Base-by-base conservation (phyloP, 2,329 filamentous ascomycete genomes). In the Verticillium isaacii region DNA sequence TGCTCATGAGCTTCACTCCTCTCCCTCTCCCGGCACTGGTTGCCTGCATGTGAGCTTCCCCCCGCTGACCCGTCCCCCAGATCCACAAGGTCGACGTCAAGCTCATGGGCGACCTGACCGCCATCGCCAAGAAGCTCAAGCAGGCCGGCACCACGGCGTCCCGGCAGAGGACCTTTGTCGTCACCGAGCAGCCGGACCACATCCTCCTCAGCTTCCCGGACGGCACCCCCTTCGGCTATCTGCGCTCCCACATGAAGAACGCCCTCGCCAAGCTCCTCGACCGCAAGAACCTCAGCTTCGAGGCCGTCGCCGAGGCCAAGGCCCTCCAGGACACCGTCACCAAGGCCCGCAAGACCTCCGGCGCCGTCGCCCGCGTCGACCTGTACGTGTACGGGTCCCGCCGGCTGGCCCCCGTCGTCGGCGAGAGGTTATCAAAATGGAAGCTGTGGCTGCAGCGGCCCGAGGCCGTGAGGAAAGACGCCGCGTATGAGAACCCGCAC, bases 341-440 rank as follows among this genome's bases (percentile, higher is more conserved):
- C 17, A 65, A 65, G 6, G 66, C 67, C 1, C 67, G 63, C 11
- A 73, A 72, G 61, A 52, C 70, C 0, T 55, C 62, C 3, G 71
- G 75, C 1, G 71, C 73, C 2, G 66, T 71, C 32, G 68, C 71
- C 17, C 65, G 67, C 41, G 65, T 77, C 1, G 69, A 76, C 59
- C 73, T 78, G 58, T 75, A 77, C 54, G 61, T 78, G 1, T 78
- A 77, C 61, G 76, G 76, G 0, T 71, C 70, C 0, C 60, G 60
- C 1, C n/a, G 41, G 3, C 19, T 60, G 2, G 66, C 65, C 1
- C 60, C 58, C 0, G 15, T 60, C 1, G 63, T 76, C 23, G 76
- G 74, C 0, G 61, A 68, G 1, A 59, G 58, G 2, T 63, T 78
- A 1, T 73, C 74, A 0, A 19, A 62, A 0, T 63, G 66, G 0